Conservation (phyloP, 805 yeast genomes). For the Pichia gijzeniarum region DNA sequence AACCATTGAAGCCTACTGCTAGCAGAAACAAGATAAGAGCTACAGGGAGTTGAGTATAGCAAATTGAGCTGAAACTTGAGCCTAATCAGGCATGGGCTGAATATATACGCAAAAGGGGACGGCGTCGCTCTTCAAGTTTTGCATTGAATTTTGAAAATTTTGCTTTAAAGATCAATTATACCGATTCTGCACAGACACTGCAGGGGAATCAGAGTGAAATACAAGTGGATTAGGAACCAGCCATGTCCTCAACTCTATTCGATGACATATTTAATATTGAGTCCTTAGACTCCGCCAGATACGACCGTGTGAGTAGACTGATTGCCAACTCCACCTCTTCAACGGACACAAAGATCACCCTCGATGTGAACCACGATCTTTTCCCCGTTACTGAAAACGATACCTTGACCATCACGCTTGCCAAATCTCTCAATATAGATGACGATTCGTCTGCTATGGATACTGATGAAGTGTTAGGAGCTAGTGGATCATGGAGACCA, state of each 20-base stretch:
- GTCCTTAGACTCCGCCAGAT: slow-evolving; percentile 80
- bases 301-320: slow-evolving; percentile 86
- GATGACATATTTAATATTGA: slow-evolving; percentile 88
- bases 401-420: slow-evolving; percentile 78
- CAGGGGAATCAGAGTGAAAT: background rate
- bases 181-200: background rate
- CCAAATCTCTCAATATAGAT: slow-evolving; percentile 61
- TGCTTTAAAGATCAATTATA: too few species aligned
- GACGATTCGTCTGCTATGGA: slow-evolving; percentile 30
- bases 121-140: too few species aligned
- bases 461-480: slow-evolving; percentile 38
- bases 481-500: slow-evolving; percentile 69
- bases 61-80: too few species aligned
- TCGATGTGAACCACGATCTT: slow-evolving; percentile 87
- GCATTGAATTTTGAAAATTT: too few species aligned
- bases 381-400: slow-evolving; percentile 78
- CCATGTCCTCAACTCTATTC: slow-evolving; percentile 70
- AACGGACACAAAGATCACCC: slow-evolving; percentile 69
- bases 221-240: too few species aligned
- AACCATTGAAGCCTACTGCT: too few species aligned
- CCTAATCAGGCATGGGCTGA: too few species aligned
- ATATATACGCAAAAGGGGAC: too few species aligned
- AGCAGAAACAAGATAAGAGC: too few species aligned
- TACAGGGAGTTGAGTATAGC: too few species aligned
- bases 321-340: slow-evolving; percentile 83